phyloP scores from a whole-genome alignment of 352 stramenopile genomes.

The Phytophthora kernoviae region DNA sequence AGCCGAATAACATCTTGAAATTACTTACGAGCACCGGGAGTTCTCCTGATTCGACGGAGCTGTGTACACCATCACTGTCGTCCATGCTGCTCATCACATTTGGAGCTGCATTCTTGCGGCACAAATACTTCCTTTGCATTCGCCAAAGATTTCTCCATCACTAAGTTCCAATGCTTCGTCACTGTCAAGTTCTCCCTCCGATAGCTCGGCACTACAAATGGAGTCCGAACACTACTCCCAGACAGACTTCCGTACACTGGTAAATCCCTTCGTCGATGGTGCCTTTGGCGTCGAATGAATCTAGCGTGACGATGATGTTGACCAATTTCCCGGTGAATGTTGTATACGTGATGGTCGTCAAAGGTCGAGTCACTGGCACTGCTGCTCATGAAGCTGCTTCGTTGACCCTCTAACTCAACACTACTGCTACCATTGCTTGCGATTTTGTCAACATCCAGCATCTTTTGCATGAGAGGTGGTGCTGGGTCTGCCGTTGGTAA shows the following conservation, averaged over 20 bases:
- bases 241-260: slow-evolving; percentile 7
- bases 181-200: slow-evolving; percentile 44
- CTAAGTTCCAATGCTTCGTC: slow-evolving; percentile 45
- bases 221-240: slow-evolving; percentile 34
- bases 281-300: slow-evolving; percentile 7
- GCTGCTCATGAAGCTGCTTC: slow-evolving; percentile 20
- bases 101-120: slow-evolving; percentile 28
- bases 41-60: slow-evolving; percentile 65
- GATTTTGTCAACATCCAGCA: slow-evolving; percentile 6
- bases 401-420: background rate
- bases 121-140: slow-evolving; percentile 28
- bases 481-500: slow-evolving; percentile 5
- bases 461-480: slow-evolving; percentile 7
- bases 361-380: slow-evolving; percentile 15
- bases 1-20: slow-evolving; percentile 2
- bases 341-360: slow-evolving; percentile 1
- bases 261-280: background rate
- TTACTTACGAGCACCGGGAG: slow-evolving; percentile 31
- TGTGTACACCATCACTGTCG: slow-evolving; percentile 16
- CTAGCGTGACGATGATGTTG: slow-evolving; percentile 12
- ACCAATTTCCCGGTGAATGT: slow-evolving; percentile 21
- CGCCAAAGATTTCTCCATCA: slow-evolving; percentile 67
- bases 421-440: slow-evolving; percentile 14
- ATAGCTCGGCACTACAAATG: slow-evolving; percentile 43
- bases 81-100: slow-evolving; percentile 5